Percentiles rank a stretch among this genome's conserved stretches.
Evolutionary conservation across 805 yeast species (phyloP).

Genomic region (Peterozyma toletana): DNA sequence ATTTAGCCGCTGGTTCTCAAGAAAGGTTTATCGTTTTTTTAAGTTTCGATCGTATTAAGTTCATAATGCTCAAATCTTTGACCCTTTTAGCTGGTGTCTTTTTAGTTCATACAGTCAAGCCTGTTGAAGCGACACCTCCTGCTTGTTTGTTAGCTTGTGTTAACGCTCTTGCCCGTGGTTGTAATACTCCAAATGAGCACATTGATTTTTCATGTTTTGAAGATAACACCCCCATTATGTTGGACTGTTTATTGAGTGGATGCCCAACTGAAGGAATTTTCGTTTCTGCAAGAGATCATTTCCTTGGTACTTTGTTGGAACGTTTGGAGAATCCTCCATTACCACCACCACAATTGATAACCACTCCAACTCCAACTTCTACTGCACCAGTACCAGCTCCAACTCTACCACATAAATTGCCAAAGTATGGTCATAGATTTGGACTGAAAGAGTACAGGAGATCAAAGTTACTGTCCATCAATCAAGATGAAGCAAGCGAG

Average conservation of each 20-base stretch:
- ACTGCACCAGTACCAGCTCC: conserved; percentile 5
- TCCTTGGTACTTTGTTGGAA: conserved; percentile 38
- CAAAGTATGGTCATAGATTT: conserved; percentile 3
- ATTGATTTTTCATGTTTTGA: conserved; percentile 34
- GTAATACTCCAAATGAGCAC: conserved; percentile 18
- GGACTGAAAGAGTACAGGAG: no score
- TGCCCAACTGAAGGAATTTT: not conserved
- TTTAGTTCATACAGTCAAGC: not conserved
- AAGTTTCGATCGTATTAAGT: not conserved
- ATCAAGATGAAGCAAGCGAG: no score
- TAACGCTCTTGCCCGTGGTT: conserved; percentile 26
- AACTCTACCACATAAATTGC: conserved; percentile 1
- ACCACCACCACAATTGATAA: conserved; percentile 1
- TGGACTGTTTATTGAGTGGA: conserved; percentile 28
- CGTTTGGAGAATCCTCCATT: conserved; percentile 17
- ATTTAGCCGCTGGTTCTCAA: no score
- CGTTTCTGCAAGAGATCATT: conserved; percentile 40
- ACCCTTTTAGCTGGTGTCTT: not conserved
- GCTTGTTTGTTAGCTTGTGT: conserved; percentile 41
- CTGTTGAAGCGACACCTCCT: conserved; percentile 34
- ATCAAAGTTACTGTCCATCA: no score
- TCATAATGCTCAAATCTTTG: not conserved
- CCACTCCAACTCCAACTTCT: conserved; percentile 11
- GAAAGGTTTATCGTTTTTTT: no score
- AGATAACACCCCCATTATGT: conserved; percentile 25